Percentiles rank a stretch among this genome's conserved stretches.
Evolutionary conservation across 75 land plant species (phyloP).

Genomic region (Isoetes taiwanensis): DNA sequence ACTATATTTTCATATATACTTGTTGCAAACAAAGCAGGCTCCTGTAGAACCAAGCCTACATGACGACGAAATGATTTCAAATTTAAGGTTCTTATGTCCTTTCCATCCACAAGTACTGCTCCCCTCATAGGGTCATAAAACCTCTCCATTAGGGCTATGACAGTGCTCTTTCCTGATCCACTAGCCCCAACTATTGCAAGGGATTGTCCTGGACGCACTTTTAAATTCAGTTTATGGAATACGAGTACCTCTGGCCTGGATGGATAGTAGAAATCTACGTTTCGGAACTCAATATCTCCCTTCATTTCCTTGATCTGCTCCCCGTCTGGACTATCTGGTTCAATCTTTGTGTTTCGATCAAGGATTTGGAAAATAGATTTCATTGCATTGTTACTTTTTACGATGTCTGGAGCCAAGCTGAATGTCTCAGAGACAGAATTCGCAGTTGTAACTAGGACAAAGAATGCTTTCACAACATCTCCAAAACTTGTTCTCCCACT

Average conservation of each 20-base stretch:
- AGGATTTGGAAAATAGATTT: slow-evolving; percentile 64
- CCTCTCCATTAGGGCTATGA: background rate
- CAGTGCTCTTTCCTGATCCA: slow-evolving; percentile 48
- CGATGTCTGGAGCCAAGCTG: slow-evolving; percentile 73
- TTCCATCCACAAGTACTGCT: background rate
- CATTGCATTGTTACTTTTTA: slow-evolving; percentile 74
- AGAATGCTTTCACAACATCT: slow-evolving; percentile 71
- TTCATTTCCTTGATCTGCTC: slow-evolving; percentile 38
- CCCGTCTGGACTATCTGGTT: slow-evolving; percentile 64
- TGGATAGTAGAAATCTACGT: slow-evolving; percentile 77
- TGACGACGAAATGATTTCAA: background rate
- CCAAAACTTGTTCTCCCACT: slow-evolving; percentile 69
- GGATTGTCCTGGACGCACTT: slow-evolving; percentile 64
- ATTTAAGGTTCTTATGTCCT: background rate
- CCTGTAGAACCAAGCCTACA: background rate
- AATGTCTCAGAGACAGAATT: slow-evolving; percentile 89
- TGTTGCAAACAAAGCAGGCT: slow-evolving; percentile 3
- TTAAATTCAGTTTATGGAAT: slow-evolving; percentile 57
- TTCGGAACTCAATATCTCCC: slow-evolving; percentile 76
- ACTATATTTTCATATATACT: background rate
- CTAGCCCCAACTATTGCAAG: slow-evolving; percentile 88
- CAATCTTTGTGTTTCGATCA: slow-evolving; percentile 74
- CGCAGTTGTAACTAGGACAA: slow-evolving; percentile 90
- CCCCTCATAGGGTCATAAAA: background rate
- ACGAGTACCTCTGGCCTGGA: slow-evolving; percentile 66